These are phyloP conservation scores for Arthrobotrys sinensis DNA, from an alignment of 2,329 filamentous ascomycete species.

Conservation along the genomic window DNA sequence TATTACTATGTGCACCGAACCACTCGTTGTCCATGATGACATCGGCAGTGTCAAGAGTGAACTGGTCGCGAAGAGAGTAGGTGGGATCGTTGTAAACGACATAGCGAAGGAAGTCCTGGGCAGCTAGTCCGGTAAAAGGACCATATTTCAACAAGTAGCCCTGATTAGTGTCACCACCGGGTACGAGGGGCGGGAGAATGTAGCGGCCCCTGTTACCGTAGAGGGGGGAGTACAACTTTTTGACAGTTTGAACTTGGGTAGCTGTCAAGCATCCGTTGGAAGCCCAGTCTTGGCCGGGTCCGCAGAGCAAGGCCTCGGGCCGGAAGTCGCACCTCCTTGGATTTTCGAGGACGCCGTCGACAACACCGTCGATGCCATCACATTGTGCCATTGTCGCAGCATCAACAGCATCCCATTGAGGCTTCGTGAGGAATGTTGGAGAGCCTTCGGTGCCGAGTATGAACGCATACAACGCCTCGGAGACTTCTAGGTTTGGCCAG, in stretches of 20 bases:
- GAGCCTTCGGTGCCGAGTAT: slow-evolving; percentile 63
- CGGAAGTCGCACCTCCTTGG: slow-evolving; percentile 66
- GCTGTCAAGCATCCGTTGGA: slow-evolving; percentile 64
- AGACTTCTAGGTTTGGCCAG: slow-evolving; percentile 67
- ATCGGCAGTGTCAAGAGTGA: slow-evolving; percentile 67
- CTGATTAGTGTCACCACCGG: not conserved
- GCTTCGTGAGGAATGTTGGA: slow-evolving; percentile 62
- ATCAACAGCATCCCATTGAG: slow-evolving; percentile 66
- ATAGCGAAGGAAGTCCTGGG: slow-evolving; percentile 69
- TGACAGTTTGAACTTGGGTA: slow-evolving; percentile 65
- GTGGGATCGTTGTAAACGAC: slow-evolving; percentile 68
- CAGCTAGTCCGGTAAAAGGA: not conserved
- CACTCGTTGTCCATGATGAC: slow-evolving; percentile 65
- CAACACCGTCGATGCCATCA: slow-evolving; percentile 70
- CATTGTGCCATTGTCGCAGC: slow-evolving; percentile 70
- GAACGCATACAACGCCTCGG: not conserved
- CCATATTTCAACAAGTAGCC: slow-evolving; percentile 26
- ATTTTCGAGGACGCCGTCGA: slow-evolving; percentile 69
- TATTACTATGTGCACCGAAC: slow-evolving; percentile 66
- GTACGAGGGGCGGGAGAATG: slow-evolving; percentile 63
- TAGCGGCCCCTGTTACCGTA: slow-evolving; percentile 65
- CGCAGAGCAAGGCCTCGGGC: slow-evolving; percentile 66
- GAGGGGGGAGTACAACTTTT: slow-evolving; percentile 65
- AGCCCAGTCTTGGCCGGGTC: slow-evolving; percentile 32
- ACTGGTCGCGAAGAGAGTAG: slow-evolving; percentile 66